Evolutionary conservation across 2,329 filamentous ascomycete species (phyloP).

Genomic region (Penicillium polonicum): DNA sequence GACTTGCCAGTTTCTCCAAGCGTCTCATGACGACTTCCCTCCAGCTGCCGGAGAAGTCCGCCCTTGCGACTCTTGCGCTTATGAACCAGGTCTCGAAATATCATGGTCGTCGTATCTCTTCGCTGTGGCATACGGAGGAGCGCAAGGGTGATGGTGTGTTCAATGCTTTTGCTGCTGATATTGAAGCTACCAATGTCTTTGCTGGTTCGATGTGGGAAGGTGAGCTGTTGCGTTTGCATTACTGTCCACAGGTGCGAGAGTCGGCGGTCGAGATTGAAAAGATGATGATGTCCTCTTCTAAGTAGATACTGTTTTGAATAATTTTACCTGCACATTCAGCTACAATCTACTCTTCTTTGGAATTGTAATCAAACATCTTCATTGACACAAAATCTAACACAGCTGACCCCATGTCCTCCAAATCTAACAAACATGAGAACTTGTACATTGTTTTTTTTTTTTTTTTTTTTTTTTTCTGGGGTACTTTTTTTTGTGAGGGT

Average conservation of each 20-base stretch:
- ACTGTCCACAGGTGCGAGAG: slow-evolving; percentile 80
- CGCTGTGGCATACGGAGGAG: slow-evolving; percentile 95
- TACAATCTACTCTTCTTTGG: not conserved
- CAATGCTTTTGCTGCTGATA: slow-evolving; percentile 67
- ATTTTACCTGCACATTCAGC: slow-evolving; percentile 9
- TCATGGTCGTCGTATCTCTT: slow-evolving; percentile 76
- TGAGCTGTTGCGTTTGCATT: slow-evolving; percentile 81
- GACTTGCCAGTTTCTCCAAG: slow-evolving; percentile 90
- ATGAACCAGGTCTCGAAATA: slow-evolving; percentile 75
- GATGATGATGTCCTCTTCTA: slow-evolving; percentile 46
- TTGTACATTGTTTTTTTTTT: not conserved
- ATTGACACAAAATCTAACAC: not conserved
- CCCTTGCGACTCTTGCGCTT: slow-evolving; percentile 74
- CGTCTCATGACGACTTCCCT: slow-evolving; percentile 79
- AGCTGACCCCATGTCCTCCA: not conserved
- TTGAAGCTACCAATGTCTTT: slow-evolving; percentile 88
- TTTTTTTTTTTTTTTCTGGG: not conserved
- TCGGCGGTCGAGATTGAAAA: slow-evolving; percentile 69
- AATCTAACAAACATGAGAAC: not conserved
- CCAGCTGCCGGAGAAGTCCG: slow-evolving; percentile 87
- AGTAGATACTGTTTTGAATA: slow-evolving; percentile 23
- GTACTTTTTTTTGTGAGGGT: not conserved
- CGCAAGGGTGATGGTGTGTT: slow-evolving; percentile 86
- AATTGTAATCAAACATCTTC: slow-evolving; percentile 1
- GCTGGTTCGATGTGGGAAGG: slow-evolving; percentile 91